Base-by-base conservation (phyloP, 768 basidiomycete species). In the Lactifluus hygrophoroides region DNA sequence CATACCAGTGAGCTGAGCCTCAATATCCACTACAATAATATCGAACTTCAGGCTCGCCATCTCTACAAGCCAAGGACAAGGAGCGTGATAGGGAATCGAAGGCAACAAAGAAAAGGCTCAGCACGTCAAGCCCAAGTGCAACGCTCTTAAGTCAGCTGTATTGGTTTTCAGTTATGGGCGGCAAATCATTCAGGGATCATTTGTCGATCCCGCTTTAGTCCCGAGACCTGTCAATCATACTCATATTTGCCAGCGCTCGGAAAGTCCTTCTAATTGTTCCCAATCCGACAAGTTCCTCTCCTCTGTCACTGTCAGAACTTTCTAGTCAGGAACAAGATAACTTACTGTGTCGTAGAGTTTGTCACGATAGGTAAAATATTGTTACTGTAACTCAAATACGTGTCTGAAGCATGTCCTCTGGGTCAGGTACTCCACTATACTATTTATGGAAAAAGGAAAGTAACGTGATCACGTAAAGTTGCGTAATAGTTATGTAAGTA, bases 1-100 rank as follows among this genome's bases (percentile, higher is more conserved):
- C 56, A 7, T 34, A 57, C 56, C 32, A n/a, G 27, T 37, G 17
- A 30, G 47, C 30, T 48, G 55, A n/a, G 55, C 55, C 21, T 56
- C 46, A n/a, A 49, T 23, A n/a, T 49, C 55, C 16, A 14, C 37
- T 10, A n/a, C 19, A 6, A 2, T 42, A 16, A 35, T 19, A n/a
- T 14, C 17, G 27, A 28, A 42, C 27, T 32, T 48, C 10, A 19
- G 46, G 28, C 27, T 48, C 8, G 7, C 17, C 55, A 49, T 56
- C 10, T 56, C 16, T 9, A 23, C 37, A 11, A 6, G 35, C 16
- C 35, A 10, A 17, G 34, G 13, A 45, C 35, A 10, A 17, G 34
- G 13, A 45, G 37, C 46, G 7, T 10, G 10, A 5, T n/a, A 11
- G 40, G 34, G 34, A n/a, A n/a, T n/a, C n/a, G n/a, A n/a, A 35